Base-by-base conservation (phyloP, 805 yeast species). In the Priceomyces melissophilus region DNA sequence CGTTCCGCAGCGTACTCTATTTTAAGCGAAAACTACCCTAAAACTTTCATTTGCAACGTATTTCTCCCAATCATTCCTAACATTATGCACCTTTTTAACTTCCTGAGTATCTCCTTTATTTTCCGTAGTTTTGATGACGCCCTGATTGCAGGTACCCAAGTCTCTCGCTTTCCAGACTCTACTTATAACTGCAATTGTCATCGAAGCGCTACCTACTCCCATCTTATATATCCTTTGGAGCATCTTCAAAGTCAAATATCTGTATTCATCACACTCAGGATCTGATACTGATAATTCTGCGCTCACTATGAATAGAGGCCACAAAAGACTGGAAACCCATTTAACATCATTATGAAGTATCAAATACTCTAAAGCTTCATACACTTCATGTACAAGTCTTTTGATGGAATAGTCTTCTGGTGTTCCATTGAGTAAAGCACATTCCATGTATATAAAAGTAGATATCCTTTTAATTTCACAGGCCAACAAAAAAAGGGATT, bases 111-210 rank as follows among this genome's bases (percentile, higher is more conserved):
- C 48, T 30, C 42, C 48, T 30, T 41, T 54, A 26, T 47, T 45
- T 30, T 46, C 44, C 4, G 4, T 20, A 20, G 25, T 20, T 8
- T 4, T 8, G 8, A 20, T 8, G 8, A 20, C 25, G 25, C 8
- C 25, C 25, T 20, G 25, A 8, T 8, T 8, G 25, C 8, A 5
- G 25, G 25, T 20, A 8, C 25, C 25, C 41, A 59, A 45, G 39
- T 61, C 67, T 23, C 68, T 45, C 37, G 44, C 48, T 33, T 60
- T 60, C 68, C 68, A 63, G 12, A 57, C 52, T 28, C 45, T 43
- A 39, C 47, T 30, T 2, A 63, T 45, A 4, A 58, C 50, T 4
- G 52, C 46, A 13, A 52, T 45, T 6, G 60, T 55, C 44, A 45
- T 53, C 12, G 47, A 46, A 2, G 60, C 61, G 34, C 58, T 61